phyloP scores from a whole-genome alignment of 2,329 filamentous ascomycete species.

The Claviceps digitariae region DNA sequence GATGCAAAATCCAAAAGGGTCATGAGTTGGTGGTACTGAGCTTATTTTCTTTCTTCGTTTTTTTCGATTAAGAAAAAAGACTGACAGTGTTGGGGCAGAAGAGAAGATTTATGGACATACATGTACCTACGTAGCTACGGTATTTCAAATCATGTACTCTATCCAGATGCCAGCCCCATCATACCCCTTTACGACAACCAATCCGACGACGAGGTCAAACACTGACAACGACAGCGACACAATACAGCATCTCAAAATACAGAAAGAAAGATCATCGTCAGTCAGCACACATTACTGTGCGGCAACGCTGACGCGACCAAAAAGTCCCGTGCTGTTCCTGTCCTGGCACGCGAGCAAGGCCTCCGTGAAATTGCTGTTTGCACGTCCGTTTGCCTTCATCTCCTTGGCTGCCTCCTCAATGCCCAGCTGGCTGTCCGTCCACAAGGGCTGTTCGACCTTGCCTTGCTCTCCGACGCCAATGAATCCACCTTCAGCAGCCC shows the following conservation, averaged over 20 bases:
- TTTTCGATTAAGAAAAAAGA: no score
- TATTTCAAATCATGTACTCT: no score
- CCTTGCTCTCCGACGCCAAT: slow-evolving; percentile 76
- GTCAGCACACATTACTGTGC: slow-evolving; percentile 8
- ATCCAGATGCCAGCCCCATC: not conserved
- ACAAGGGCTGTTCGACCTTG: slow-evolving; percentile 57
- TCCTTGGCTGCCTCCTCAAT: slow-evolving; percentile 53
- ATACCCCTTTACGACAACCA: not conserved
- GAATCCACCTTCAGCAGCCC: slow-evolving; percentile 83
- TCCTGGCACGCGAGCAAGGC: slow-evolving; percentile 44
- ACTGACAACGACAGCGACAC: not conserved
- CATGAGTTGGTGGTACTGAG: no score
- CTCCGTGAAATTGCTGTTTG: slow-evolving; percentile 35
- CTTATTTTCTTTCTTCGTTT: no score
- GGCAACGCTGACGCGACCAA: slow-evolving; percentile 16
- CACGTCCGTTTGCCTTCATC: slow-evolving; percentile 34
- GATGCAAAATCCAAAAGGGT: not conserved
- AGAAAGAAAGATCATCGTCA: not conserved
- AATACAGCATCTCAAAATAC: not conserved
- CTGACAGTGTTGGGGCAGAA: no score
- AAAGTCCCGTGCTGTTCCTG: slow-evolving; percentile 17
- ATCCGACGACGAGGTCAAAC: not conserved
- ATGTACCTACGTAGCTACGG: no score
- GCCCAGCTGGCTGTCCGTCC: slow-evolving; percentile 81
- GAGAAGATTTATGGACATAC: no score